Evolutionary conservation across 1,284 basidiomycete species (phyloP), one percentile per base, ranked within the genome.

Genomic region (Dichomitus squalens): DNA sequence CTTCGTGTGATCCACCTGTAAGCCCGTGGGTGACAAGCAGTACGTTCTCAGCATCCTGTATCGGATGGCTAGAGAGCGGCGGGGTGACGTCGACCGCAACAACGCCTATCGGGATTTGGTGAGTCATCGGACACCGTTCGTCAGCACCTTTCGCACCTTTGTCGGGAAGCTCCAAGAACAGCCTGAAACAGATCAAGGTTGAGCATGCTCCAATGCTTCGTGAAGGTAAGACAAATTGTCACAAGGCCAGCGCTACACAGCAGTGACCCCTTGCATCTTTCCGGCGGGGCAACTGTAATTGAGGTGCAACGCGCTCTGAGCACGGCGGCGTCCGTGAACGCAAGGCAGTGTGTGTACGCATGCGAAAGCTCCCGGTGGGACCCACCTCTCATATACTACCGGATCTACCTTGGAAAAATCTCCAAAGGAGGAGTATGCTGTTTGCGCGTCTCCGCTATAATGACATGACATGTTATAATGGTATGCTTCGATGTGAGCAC

Each of bases 1-100:
- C 51, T 49, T 72, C 70, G 52, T 72, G 66, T 18, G 70, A 72
- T 33, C 68, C 70, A 6, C 70, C 69, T 2, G 70, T 70, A 31
- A 72, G 64, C 3, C 70, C 70, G 59, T 70, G 70, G 8, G 65
- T 58, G 12, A 72, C 65, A 23, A 70, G 47, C 8, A 70, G 46
- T 1, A 72, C 57, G 21, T 61, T 59, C 41, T 70, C 68, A 4
- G 33, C 55, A 7, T 20, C 21, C n/a, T 55, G 18, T 16, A 50
- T 39, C 7, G 69, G 61, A 8, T 54, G 36, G 12, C 48, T 50
- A 29, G 54, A 27, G 18, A 66, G 48, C 3, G 69, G 65, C 14
- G 69, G 70, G 4, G 64, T 62, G 38, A 72, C 51, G 47, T 70
- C 68, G n/a, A 72, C 41, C 8, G 67, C 66, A 27, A 69, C 44